Conservation (phyloP, 257 asterid genomes). For the Solanum bulbocastanum region DNA sequence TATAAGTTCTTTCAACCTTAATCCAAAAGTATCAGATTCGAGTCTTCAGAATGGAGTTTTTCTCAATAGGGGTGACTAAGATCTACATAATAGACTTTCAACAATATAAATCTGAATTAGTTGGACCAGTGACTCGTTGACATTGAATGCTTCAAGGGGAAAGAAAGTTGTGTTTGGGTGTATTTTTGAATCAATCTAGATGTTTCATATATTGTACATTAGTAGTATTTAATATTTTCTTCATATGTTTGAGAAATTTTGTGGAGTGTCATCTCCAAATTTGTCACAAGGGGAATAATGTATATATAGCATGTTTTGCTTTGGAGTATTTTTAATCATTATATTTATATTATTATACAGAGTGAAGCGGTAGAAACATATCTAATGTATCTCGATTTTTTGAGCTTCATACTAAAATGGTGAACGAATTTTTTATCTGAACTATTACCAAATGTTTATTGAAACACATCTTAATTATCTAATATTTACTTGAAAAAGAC, state of each 20-base stretch:
- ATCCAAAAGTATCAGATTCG: background rate
- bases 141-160: background rate
- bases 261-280: background rate
- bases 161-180: background rate
- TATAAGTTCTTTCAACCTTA: background rate
- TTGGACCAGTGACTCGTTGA: background rate
- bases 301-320: background rate
- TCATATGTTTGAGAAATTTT: background rate
- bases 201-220: background rate
- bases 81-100: background rate
- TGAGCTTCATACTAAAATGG: too few relatives aligned
- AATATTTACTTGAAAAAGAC: too few relatives aligned
- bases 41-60: background rate
- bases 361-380: background rate
- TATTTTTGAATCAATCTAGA: background rate
- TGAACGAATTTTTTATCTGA: too few relatives aligned
- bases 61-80: background rate
- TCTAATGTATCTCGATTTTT: too few relatives aligned
- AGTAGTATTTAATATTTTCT: background rate
- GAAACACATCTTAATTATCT: too few relatives aligned
- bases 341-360: background rate
- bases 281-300: background rate
- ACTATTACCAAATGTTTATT: too few relatives aligned
- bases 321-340: background rate
- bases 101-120: background rate